phyloP scores from a whole-genome alignment of 2,329 filamentous ascomycete species.

The Claviceps purpurea region DNA sequence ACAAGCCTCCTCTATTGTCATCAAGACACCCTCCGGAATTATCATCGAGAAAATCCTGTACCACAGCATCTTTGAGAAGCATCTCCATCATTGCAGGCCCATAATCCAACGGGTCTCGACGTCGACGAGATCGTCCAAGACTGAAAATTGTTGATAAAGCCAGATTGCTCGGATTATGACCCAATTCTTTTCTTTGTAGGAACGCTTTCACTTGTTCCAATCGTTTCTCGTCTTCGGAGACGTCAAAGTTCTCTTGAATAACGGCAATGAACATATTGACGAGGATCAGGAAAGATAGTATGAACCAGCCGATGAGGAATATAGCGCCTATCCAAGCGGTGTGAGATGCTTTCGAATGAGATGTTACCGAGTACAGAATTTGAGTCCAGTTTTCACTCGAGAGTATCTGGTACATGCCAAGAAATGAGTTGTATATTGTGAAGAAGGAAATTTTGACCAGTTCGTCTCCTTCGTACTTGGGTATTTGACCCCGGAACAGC shows the following conservation, averaged over 20 bases:
- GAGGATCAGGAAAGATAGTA: constrained; percentile 86
- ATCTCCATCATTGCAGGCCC: constrained; percentile 88
- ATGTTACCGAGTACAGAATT: constrained; percentile 72
- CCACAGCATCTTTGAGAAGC: constrained; percentile 90
- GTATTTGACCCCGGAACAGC: constrained; percentile 79
- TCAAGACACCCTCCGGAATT: constrained; percentile 26
- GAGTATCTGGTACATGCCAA: constrained; percentile 94
- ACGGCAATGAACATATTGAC: constrained; percentile 99
- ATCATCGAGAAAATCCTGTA: constrained; percentile 88
- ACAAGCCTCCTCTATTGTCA: constrained; percentile 16
- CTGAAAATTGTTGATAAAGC: constrained; percentile 60
- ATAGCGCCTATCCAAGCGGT: constrained; percentile 89
- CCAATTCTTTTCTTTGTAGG: constrained; percentile 78
- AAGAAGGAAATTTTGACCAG: constrained; percentile 63
- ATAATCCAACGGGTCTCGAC: constrained; percentile 78
- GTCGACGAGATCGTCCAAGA: constrained; percentile 43
- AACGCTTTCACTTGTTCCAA: constrained; percentile 94
- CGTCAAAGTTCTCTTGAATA: constrained; percentile 98
- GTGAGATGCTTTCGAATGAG: constrained; percentile 46
- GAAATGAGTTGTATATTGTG: constrained; percentile 87
- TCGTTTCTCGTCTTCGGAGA: constrained; percentile 95
- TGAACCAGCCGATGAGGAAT: constrained; percentile 92
- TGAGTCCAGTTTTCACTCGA: constrained; percentile 94
- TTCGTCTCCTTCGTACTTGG: constrained; percentile 45
- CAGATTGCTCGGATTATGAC: constrained; percentile 57